phyloP scores from a whole-genome alignment of 208 protist genomes.

The Trypanosoma congolense region DNA sequence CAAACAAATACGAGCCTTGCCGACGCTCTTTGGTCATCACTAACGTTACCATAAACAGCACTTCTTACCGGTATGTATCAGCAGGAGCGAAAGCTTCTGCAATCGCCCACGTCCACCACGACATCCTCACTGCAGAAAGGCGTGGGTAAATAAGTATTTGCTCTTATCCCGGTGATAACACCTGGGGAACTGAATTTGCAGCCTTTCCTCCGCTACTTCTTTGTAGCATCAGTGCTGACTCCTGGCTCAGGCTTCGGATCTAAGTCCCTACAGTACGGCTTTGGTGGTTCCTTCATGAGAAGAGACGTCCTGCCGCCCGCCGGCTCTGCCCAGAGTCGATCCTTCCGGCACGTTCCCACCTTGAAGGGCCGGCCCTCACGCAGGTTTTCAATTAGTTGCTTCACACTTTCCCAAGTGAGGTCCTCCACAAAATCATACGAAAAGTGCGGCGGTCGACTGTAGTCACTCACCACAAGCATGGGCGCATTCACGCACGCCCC shows the following conservation, averaged over 20 bases:
- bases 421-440: conserved; percentile 89
- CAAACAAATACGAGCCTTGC: too few species aligned
- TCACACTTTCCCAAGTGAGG: conserved; percentile 82
- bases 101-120: too few species aligned
- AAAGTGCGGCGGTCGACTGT: conserved; percentile 85
- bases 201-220: neutral
- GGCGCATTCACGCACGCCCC: conserved; percentile 92
- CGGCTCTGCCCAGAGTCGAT: conserved; percentile 68
- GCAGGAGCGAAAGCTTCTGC: too few species aligned
- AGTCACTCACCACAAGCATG: conserved; percentile 92
- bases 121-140: too few species aligned
- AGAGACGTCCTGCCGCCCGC: conserved; percentile 81
- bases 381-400: conserved; percentile 74
- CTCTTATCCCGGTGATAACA: too few species aligned
- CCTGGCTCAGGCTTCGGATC: conserved; percentile 32
- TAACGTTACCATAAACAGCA: too few species aligned
- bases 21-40: too few species aligned
- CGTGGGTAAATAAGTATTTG: too few species aligned
- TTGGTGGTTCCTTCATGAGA: conserved; percentile 78
- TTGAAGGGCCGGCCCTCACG: conserved; percentile 70
- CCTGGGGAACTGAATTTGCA: too few species aligned
- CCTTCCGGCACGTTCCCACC: conserved; percentile 63
- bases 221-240: neutral
- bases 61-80: too few species aligned
- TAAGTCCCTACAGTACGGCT: conserved; percentile 82